Evolutionary conservation across 176 grass and related monocot species (phyloP).

Genomic region (Zizania latifolia): DNA sequence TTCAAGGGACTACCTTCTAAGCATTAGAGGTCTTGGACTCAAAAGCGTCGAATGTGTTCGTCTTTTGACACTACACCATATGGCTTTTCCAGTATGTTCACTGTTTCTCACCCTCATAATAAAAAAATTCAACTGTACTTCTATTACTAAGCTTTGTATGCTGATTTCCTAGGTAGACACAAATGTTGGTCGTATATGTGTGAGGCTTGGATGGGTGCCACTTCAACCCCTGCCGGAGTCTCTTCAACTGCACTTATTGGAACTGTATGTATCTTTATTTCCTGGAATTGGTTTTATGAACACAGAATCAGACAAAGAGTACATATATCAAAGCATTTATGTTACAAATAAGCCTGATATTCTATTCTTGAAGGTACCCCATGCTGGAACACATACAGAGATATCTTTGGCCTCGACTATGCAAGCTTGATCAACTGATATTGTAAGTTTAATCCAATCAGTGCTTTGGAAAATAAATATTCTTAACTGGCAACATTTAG

Average conservation of each 20-base stretch:
- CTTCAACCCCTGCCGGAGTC: slow-evolving; percentile 82
- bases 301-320: neutral
- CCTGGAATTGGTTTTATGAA: neutral
- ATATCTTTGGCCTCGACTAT: slow-evolving; percentile 91
- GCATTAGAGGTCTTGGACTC: slow-evolving; percentile 81
- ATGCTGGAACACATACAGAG: slow-evolving; percentile 88
- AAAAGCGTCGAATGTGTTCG: slow-evolving; percentile 88
- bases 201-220: slow-evolving; percentile 94
- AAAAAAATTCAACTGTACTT: neutral
- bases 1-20: slow-evolving; percentile 82
- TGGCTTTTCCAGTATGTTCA: slow-evolving; percentile 75
- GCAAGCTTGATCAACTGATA: slow-evolving; percentile 82
- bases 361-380: slow-evolving; percentile 63
- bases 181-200: slow-evolving; percentile 88
- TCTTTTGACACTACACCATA: slow-evolving; percentile 77
- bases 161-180: slow-evolving; percentile 71
- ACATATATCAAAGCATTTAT: neutral
- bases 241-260: slow-evolving; percentile 80
- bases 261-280: slow-evolving; percentile 50
- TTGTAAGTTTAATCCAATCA: slow-evolving; percentile 49
- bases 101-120: neutral
- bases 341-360: slow-evolving; percentile 15
- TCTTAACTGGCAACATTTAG: slow-evolving; percentile 4
- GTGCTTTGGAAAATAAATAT: slow-evolving; percentile 2
- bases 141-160: slow-evolving; percentile 18